Conservation (phyloP, 75 land plant genomes). For the Cupressus sempervirens region DNA sequence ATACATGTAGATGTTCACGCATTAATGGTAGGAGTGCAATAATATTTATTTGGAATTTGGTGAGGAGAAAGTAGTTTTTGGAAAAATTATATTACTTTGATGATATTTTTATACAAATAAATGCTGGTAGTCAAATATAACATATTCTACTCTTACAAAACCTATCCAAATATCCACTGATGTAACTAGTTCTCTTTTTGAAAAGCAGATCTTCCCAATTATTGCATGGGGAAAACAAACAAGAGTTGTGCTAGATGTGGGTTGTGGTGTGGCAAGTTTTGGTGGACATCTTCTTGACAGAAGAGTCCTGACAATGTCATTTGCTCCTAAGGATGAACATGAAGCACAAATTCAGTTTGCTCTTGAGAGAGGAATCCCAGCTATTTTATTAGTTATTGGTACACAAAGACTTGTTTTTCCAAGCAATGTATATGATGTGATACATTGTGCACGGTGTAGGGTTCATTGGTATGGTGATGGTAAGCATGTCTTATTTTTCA, state of each 20-base stretch:
- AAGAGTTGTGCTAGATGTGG: slow-evolving; percentile 74
- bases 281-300: slow-evolving; percentile 59
- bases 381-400: slow-evolving; percentile 69
- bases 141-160: neutral
- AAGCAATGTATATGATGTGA: slow-evolving; percentile 65
- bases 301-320: slow-evolving; percentile 59
- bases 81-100: neutral
- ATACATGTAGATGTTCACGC: neutral
- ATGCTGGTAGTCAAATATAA: neutral
- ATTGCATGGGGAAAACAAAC: slow-evolving; percentile 65
- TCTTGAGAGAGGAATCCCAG: slow-evolving; percentile 68
- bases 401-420: slow-evolving; percentile 68
- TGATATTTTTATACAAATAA: neutral
- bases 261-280: slow-evolving; percentile 87
- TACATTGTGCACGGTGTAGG: slow-evolving; percentile 84
- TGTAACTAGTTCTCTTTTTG: neutral
- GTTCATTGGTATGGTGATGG: slow-evolving; percentile 90
- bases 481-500: slow-evolving; percentile 16
- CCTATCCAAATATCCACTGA: neutral
- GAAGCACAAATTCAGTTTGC: slow-evolving; percentile 79
- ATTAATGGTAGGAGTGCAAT: neutral
- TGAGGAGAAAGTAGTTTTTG: neutral
- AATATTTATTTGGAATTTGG: neutral
- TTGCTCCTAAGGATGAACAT: slow-evolving; percentile 75
- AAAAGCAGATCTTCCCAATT: slow-evolving; percentile 55